Percentiles rank a stretch among this genome's conserved stretches.
Conservation (phyloP, 176 grass and related monocot genomes). For the Oryza officinalis region DNA sequence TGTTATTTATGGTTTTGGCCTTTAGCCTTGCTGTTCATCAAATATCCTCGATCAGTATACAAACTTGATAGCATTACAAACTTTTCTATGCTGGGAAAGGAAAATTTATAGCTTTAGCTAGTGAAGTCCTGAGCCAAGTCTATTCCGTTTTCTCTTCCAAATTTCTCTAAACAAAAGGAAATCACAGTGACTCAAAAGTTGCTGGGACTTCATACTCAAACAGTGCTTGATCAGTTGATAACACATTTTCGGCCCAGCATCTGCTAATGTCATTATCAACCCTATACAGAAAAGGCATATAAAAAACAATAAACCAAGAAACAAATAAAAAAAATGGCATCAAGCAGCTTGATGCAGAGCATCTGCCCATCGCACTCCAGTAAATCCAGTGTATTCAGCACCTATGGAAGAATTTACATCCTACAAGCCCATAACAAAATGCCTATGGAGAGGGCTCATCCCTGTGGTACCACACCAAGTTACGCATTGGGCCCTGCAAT, state of each 20-base stretch:
- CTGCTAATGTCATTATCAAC: neutral
- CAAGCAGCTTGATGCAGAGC: neutral
- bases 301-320: neutral
- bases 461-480: neutral
- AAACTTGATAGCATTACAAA: too few species aligned
- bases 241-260: too few species aligned
- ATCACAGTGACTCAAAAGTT: too few species aligned
- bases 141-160: too few species aligned
- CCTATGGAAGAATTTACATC: neutral
- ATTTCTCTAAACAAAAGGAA: too few species aligned
- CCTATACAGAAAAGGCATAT: neutral
- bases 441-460: neutral
- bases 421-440: neutral
- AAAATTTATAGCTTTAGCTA: too few species aligned
- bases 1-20: neutral
- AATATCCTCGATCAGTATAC: neutral
- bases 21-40: neutral
- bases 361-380: neutral
- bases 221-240: too few species aligned
- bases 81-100: too few species aligned
- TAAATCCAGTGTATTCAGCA: neutral
- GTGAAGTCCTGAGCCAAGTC: too few species aligned
- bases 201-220: neutral
- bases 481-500: neutral
- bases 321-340: neutral